Base-by-base conservation (phyloP, 148 eudicot species). In the Fagopyrum esculentum region DNA sequence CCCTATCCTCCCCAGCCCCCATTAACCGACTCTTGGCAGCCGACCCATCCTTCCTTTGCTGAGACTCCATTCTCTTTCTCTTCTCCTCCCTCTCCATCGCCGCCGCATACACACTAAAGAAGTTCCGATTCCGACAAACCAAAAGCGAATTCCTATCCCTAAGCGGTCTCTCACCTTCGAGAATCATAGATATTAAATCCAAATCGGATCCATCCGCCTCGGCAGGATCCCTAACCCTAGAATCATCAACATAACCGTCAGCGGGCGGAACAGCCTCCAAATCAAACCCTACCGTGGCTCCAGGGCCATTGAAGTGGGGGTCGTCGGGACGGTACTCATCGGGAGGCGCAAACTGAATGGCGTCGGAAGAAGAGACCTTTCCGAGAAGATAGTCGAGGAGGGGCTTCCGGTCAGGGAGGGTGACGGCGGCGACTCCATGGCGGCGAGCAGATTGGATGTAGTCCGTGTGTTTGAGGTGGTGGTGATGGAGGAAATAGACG, bases 81-180 rank as follows among this genome's bases (percentile, higher is more conserved):
- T 91, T 94, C 81, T 89, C 96, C 59, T 94, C 97, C 79, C 95
- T 75, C 85, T 83, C 89, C 74, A 77, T 75, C 5, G 97, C 93
- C 11, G 84, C 83, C 11, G 78, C 81, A 12, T 86, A 76, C 12
- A 94, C 81, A 9, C 78, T 73, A 17, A 84, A 87, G 71, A 94
- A 94, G 82, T 94, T 90, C 6, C 96, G 78, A 35, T 83, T 84
- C 26, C 86, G 75, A 59, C 87, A 90, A 49, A 83, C 84, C 59
- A 94, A 76, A 35, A 94, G 69, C 1, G 82, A 57, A 19, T 94
- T 91, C 4, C 93, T 75, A 63, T 94, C 98, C 75, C 85, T 85
- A 22, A 91, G 78, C 1, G 97, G 96, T 83, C 73, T 83, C 86
- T 94, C 98, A 2, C 75, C 73, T 0, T 78, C 84, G 49, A 78